phyloP scores from a whole-genome alignment of 164 flowering plant species.

The Liquidambar formosana region DNA sequence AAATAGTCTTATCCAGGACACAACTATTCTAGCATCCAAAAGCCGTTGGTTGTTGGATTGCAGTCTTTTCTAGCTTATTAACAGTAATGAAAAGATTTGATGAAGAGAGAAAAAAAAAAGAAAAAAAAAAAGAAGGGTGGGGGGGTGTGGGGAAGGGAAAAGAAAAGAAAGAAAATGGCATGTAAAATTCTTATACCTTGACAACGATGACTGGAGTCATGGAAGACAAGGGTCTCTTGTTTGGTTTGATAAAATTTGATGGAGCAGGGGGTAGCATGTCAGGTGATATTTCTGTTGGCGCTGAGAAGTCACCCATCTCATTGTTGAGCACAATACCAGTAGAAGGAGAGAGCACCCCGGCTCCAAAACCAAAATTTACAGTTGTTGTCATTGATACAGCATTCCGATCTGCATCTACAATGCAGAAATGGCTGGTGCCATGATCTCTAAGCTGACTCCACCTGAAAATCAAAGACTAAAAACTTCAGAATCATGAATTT shows the following conservation, averaged over 20 bases:
- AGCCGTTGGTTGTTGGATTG: too few species aligned
- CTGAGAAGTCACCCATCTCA: constrained; percentile 95
- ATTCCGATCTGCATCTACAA: constrained; percentile 86
- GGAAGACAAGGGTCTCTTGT: constrained; percentile 89
- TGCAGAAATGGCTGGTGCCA: constrained; percentile 93
- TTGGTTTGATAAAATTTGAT: constrained; percentile 73
- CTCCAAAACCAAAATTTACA: constrained; percentile 74
- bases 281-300: constrained; percentile 53
- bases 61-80: too few species aligned
- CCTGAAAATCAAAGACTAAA: constrained; percentile 29
- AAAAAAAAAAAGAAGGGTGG: too few species aligned
- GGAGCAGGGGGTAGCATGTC: constrained; percentile 88
- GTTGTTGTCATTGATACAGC: constrained; percentile 92
- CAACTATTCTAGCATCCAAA: too few species aligned
- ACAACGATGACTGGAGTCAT: constrained; percentile 85
- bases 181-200: constrained; percentile 45
- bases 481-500: not conserved
- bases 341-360: constrained; percentile 70
- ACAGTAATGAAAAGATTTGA: not conserved
- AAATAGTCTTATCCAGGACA: not conserved
- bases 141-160: too few species aligned
- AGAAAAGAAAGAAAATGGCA: too few species aligned
- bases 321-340: constrained; percentile 90
- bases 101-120: not conserved
- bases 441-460: constrained; percentile 87